phyloP scores from a whole-genome alignment of 306 rosid species.

The Fragaria nilgerrensis region DNA sequence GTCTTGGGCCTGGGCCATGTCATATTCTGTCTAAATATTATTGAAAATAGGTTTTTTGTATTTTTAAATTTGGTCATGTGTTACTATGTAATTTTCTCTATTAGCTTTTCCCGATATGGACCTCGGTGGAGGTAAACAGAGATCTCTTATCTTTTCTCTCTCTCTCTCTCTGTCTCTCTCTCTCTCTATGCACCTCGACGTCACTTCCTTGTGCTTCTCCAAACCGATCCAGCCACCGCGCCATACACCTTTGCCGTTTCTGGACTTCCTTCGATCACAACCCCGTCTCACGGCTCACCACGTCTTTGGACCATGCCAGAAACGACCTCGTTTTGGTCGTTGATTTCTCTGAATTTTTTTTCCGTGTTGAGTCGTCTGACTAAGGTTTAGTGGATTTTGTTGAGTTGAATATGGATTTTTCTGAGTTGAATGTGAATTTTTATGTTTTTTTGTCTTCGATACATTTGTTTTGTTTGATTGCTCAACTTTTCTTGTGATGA shows the following conservation, averaged over 20 bases:
- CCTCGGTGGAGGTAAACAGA: too few relatives aligned
- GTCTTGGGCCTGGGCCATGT: too few relatives aligned
- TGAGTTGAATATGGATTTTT: neutral
- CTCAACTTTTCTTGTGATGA: neutral
- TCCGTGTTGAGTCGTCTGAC: too few relatives aligned
- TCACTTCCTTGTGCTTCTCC: slow-evolving; percentile 65
- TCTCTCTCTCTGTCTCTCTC: too few relatives aligned
- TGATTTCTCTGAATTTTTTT: neutral
- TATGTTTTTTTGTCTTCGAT: too few relatives aligned
- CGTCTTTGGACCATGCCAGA: slow-evolving; percentile 68
- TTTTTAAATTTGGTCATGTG: too few relatives aligned
- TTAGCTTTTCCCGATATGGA: too few relatives aligned
- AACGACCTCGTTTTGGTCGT: slow-evolving; percentile 28
- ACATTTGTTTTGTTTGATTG: neutral
- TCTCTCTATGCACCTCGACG: too few relatives aligned
- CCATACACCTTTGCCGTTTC: slow-evolving; percentile 29
- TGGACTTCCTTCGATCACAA: slow-evolving; percentile 46
- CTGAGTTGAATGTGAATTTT: neutral
- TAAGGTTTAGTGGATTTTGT: neutral
- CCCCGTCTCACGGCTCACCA: slow-evolving; percentile 46
- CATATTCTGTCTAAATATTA: too few relatives aligned
- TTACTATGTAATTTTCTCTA: too few relatives aligned
- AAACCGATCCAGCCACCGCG: slow-evolving; percentile 54
- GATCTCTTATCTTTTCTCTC: too few relatives aligned
- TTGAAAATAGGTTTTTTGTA: too few relatives aligned